phyloP scores from a whole-genome alignment of 257 asterid species.

The Solanum pinnatisectum region DNA sequence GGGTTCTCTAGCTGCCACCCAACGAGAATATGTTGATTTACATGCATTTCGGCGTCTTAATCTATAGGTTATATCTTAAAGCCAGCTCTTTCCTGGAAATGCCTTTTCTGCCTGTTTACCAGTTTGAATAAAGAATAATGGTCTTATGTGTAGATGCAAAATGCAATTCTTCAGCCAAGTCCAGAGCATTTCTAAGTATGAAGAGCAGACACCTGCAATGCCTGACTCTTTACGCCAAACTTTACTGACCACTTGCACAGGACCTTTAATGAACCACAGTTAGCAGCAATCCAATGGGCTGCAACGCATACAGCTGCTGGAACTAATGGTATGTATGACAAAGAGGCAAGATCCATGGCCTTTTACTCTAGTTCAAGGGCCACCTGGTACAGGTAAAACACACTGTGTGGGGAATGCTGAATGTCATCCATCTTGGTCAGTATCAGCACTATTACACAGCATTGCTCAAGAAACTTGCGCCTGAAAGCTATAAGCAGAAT shows the following conservation, averaged over 20 bases:
- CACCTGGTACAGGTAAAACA: conserved; percentile 99
- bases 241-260: conserved; percentile 70
- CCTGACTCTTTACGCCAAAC: conserved; percentile 92
- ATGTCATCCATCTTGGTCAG: conserved; percentile 97
- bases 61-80: conserved; percentile 47
- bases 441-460: conserved; percentile 98
- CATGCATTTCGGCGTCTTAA: conserved; percentile 97
- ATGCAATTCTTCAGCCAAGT: conserved; percentile 96
- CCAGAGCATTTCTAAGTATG: conserved; percentile 91
- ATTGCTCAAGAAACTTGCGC: conserved; percentile 89
- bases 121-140: neutral
- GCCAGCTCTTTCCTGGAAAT: neutral
- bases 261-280: conserved; percentile 84
- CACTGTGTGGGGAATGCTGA: conserved; percentile 99
- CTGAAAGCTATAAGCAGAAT: conserved; percentile 93
- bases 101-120: neutral
- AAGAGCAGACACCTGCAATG: conserved; percentile 95
- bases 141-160: conserved; percentile 71
- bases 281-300: conserved; percentile 97
- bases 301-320: conserved; percentile 99
- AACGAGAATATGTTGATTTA: conserved; percentile 83
- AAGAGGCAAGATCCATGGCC: conserved; percentile 99
- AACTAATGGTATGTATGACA: conserved; percentile 52
- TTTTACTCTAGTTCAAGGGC: conserved; percentile 96
- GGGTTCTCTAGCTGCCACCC: conserved; percentile 94